Conservation (phyloP, 1,139 yeast species). For the Hemisphaericaspora xylanilytica region DNA sequence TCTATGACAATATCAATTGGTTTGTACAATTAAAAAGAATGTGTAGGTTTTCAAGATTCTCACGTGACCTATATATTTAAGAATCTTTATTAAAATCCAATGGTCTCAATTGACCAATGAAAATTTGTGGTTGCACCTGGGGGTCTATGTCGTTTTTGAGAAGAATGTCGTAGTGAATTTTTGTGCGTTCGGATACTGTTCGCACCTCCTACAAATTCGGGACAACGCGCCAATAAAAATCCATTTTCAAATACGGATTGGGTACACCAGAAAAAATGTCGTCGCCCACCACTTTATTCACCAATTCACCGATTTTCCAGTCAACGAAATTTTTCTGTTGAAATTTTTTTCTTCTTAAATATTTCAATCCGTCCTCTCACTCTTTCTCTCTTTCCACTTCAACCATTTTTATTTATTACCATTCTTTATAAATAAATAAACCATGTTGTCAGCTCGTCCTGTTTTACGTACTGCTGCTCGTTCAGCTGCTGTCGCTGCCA, state of each 20-base stretch:
- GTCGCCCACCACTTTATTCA: no score
- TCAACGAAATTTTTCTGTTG: conserved; percentile 4
- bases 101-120: not conserved
- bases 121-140: not conserved
- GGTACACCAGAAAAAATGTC: not conserved
- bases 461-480: conserved; percentile 80
- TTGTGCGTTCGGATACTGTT: not conserved
- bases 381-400: conserved; percentile 14
- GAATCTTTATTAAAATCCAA: not conserved
- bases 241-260: not conserved
- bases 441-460: conserved; percentile 80
- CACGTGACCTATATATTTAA: not conserved
- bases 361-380: conserved; percentile 9
- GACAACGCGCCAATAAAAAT: conserved; percentile 2
- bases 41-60: conserved; percentile 2
- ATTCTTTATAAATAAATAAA: conserved; percentile 10
- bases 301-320: not conserved
- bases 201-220: not conserved
- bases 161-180: not conserved
- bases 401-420: conserved; percentile 9
- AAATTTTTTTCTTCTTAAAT: conserved; percentile 9
- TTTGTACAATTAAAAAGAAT: no score
- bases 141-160: not conserved
- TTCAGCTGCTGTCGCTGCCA: conserved; percentile 67
- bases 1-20: no score